Base-by-base conservation (phyloP, 1,284 basidiomycete genomes). In the Ustilago bromivora region DNA sequence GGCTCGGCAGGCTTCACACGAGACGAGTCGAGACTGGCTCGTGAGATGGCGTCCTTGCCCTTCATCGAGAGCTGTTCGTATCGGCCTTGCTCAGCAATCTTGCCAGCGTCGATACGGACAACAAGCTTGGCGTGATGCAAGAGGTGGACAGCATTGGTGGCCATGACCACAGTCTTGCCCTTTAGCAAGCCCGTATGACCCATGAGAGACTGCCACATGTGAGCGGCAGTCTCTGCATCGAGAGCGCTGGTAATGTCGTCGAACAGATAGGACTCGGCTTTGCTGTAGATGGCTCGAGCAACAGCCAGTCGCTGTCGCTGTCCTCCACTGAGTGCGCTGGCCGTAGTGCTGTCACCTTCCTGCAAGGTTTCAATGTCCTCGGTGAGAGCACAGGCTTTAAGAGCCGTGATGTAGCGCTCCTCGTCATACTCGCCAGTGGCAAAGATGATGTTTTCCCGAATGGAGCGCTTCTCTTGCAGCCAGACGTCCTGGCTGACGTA, bases 211-310 rank as follows among this genome's bases (percentile, higher is more conserved):
- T 64, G 56, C 80, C 80, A 82, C 61, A 85, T 63, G 57, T 89
- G 88, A 43, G 92, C 90, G 66, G 90, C 92, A 32, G 82, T 83
- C 62, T 80, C 71, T 4, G 91, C 90, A 82, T 94, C 93, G 2
- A 94, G 91, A 2, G 83, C 82, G 15, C 83, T 78, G 13, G 84
- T 79, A 38, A 86, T 80, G 61, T 86, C 84, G 62, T 84, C 85
- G 4, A 86, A 69, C 1, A 86, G 47, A n/a, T 80, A 75, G 1
- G 78, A 66, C 5, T 74, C 58, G 9, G 83, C 81, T 23, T 75
- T 78, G 38, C 79, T 79, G 66, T 85, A 86, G 23, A 85, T 51
- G 8, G 84, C 79, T 8, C 84, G 71, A 38, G 85, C 84, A 12
- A 86, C 77, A 11, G 76, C 74, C 4, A 85, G 59, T 31, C 84